Evolutionary conservation across 2,329 filamentous ascomycete genomes (phyloP).

Genomic region (Colletotrichum destructivum): DNA sequence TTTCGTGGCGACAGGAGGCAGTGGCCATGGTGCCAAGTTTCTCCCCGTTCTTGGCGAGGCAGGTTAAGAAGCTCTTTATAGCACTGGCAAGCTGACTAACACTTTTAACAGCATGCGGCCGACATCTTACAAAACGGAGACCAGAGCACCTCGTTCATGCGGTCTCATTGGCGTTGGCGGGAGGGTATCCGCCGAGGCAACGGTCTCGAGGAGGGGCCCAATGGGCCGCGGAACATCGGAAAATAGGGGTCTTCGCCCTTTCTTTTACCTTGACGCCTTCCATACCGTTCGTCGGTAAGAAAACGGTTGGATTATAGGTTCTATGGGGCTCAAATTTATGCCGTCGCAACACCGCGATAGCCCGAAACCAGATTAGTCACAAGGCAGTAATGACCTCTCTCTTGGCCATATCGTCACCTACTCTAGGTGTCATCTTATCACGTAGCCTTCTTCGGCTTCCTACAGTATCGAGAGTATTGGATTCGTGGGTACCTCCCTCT

Average conservation of each 20-base stretch:
- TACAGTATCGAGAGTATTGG: no score
- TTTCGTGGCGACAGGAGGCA: constrained; percentile 54
- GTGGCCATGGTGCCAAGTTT: constrained; percentile 55
- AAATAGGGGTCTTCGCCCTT: not conserved
- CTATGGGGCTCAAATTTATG: no score
- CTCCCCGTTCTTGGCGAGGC: constrained; percentile 53
- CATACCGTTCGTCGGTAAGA: no score
- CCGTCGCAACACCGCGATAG: no score
- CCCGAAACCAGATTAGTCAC: no score
- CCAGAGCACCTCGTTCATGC: constrained; percentile 49
- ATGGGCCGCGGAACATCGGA: constrained; percentile 46
- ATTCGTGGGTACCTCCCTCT: no score
- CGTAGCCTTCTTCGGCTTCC: no score
- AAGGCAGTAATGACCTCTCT: no score
- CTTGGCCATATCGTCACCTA: no score
- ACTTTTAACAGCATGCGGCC: constrained; percentile 48
- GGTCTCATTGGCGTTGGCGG: constrained; percentile 51
- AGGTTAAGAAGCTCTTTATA: not conserved
- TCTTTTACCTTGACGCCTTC: no score
- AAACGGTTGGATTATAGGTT: no score
- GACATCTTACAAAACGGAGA: constrained; percentile 49
- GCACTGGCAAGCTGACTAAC: constrained; percentile 26
- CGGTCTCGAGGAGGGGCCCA: constrained; percentile 51
- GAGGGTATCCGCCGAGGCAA: constrained; percentile 47
- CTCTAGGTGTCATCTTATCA: no score